Percentiles rank a stretch among this genome's conserved stretches.
Evolutionary conservation across 73 alveolate genomes (phyloP).

Genomic region (Paramecium octaurelia): DNA sequence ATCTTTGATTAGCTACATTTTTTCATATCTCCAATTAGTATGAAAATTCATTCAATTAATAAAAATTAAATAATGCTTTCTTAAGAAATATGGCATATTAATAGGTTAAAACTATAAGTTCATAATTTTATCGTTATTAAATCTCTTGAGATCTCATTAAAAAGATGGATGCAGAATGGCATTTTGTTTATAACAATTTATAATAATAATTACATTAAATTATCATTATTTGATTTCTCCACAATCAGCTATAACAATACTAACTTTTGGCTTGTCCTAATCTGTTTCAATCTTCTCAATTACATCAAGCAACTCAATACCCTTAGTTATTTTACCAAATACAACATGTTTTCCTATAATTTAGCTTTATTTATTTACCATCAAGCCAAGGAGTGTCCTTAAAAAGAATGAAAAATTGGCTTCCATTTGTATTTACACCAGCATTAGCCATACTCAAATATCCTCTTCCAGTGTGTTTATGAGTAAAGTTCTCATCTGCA

Average conservation of each 20-base stretch:
- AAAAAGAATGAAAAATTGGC: conserved; percentile 90
- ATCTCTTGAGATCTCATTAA: background rate
- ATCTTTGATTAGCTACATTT: background rate
- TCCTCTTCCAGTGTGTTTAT: conserved; percentile 87
- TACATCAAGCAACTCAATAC: conserved; percentile 71
- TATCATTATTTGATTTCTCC: conserved; percentile 68
- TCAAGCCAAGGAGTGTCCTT: conserved; percentile 88
- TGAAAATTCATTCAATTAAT: background rate
- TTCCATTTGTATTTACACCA: conserved; percentile 92
- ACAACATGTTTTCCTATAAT: conserved; percentile 87
- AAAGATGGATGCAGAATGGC: background rate
- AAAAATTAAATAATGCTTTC: background rate
- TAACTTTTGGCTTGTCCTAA: conserved; percentile 81
- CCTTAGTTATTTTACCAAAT: conserved; percentile 92
- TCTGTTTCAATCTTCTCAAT: conserved; percentile 85
- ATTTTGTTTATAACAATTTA: background rate
- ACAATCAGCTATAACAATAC: conserved; percentile 85
- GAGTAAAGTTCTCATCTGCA: conserved; percentile 86
- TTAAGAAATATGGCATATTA: background rate
- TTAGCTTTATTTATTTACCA: conserved; percentile 37
- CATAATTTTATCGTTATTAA: background rate
- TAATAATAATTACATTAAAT: background rate
- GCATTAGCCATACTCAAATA: conserved; percentile 92
- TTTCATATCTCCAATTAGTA: background rate
- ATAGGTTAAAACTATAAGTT: background rate